These are phyloP conservation scores for Amoeboaphelidium protococcarum DNA, from an alignment of 371 early-diverging fungal genomes.

Conservation along the genomic window DNA sequence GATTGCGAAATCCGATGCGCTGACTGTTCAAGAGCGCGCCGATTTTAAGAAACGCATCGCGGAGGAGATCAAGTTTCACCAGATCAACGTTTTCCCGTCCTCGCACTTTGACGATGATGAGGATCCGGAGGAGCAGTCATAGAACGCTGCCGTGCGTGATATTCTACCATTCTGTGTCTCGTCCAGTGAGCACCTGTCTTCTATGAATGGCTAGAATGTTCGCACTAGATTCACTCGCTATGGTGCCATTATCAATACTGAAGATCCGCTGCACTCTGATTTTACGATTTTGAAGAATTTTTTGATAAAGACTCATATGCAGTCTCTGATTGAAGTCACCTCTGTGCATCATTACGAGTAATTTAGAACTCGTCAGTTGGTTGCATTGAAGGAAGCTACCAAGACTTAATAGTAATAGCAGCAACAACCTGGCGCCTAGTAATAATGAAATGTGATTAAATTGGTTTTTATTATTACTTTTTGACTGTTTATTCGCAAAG, in stretches of 20 bases:
- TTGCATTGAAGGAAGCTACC: slow-evolving; percentile 39
- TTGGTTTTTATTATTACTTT: no score
- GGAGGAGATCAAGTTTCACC: slow-evolving; percentile 74
- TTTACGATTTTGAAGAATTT: slow-evolving; percentile 59
- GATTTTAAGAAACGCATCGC: slow-evolving; percentile 46
- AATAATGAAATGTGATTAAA: no score
- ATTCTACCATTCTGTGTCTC: slow-evolving; percentile 59
- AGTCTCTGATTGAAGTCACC: slow-evolving; percentile 61
- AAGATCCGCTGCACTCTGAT: slow-evolving; percentile 41
- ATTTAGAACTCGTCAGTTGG: slow-evolving; percentile 62
- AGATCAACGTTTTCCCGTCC: slow-evolving; percentile 67
- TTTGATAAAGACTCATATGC: slow-evolving; percentile 52
- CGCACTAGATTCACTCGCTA: slow-evolving; percentile 37
- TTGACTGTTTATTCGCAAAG: no score
- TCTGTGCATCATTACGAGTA: slow-evolving; percentile 61
- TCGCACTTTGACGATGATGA: slow-evolving; percentile 26
- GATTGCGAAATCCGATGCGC: slow-evolving; percentile 62
- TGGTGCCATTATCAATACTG: slow-evolving; percentile 31
- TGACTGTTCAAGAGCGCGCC: slow-evolving; percentile 42
- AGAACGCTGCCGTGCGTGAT: slow-evolving; percentile 43
- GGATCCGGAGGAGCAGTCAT: slow-evolving; percentile 31
- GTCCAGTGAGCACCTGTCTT: slow-evolving; percentile 49
- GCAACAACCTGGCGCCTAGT: no score
- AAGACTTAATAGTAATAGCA: no score
- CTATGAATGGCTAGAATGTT: slow-evolving; percentile 44